These are phyloP conservation scores for Borovskyia barvae DNA, from an alignment of 208 protist species.

Conservation along the genomic window DNA sequence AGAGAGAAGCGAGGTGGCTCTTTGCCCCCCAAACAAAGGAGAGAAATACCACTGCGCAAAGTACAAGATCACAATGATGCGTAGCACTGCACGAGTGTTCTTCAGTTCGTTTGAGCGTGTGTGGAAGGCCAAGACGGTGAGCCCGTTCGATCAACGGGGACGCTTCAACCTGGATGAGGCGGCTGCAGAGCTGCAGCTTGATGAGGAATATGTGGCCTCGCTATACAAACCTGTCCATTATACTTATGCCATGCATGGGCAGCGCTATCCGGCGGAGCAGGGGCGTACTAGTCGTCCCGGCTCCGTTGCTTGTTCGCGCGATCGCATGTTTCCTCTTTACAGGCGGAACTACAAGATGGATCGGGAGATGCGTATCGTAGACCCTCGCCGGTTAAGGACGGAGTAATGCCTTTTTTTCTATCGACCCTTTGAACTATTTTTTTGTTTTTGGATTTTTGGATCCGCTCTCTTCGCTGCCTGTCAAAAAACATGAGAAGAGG, in stretches of 20 bases:
- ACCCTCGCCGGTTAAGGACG: constrained; percentile 57
- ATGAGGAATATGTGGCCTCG: constrained; percentile 73
- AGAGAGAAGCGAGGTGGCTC: too few species aligned
- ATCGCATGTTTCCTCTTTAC: constrained; percentile 82
- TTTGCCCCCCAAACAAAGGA: neutral
- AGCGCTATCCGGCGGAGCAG: constrained; percentile 81
- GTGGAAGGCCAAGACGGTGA: constrained; percentile 52
- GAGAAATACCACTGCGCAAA: neutral
- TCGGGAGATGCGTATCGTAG: constrained; percentile 47
- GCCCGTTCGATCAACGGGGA: constrained; percentile 61
- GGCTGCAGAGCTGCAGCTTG: constrained; percentile 68
- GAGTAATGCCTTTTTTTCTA: too few species aligned
- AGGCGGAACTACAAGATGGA: constrained; percentile 56
- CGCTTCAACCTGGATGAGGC: constrained; percentile 86
- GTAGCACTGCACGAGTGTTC: constrained; percentile 14
- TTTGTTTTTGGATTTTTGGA: too few species aligned
- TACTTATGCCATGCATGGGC: constrained; percentile 73
- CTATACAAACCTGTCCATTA: constrained; percentile 83
- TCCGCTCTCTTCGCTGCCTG: too few species aligned
- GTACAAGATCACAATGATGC: constrained; percentile 1
- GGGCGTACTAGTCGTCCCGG: constrained; percentile 74
- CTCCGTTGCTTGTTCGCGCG: constrained; percentile 45
- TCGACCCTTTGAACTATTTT: too few species aligned
- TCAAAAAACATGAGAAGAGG: too few species aligned
- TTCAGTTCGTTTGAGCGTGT: constrained; percentile 48